Evolutionary conservation across 2,329 filamentous ascomycete genomes (phyloP), one percentile per base, ranked within the genome.

Genomic region (Sporothrix euskadiensis): DNA sequence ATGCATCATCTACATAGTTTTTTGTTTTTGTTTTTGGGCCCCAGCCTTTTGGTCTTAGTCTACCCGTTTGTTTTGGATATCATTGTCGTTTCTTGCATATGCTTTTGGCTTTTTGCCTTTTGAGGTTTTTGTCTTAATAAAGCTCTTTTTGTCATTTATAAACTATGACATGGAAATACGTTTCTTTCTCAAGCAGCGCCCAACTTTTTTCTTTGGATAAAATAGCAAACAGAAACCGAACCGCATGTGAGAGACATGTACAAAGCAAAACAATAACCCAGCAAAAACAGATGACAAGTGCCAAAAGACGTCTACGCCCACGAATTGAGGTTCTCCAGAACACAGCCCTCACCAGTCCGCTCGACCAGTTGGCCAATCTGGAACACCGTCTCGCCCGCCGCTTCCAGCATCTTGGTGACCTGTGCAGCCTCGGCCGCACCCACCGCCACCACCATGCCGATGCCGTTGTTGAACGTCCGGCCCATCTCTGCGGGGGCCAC

Each of bases 371-470:
- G 87, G 19, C 95, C 96, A 75, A 98, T 89, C 35, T 84, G 86
- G 80, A 88, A 94, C 3, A 97, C 93, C 74, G 85, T 90, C 86
- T 98, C 94, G 19, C 93, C 93, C 63, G 88, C 86, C 35, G 84
- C 85, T 78, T 89, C 85, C 30, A 98, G 84, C 61, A 88, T 83
- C 71, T 84, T 82, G 26, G 85, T 84, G 1, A 93, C 90, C 52
- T 86, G 84, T 6, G 88, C 86, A 1, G 86, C 92, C 77, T 92
- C 87, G 47, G 84, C 86, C 1, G 98, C 93, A 5, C 94, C 93
- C 41, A 94, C 85, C 6, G 98, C 92, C 2, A 98, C 93, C 5
- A 94, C 94, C 94, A 99, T 98, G 65, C 96, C 96, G 61, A 99
- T 84, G 69, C 96, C 96, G 8, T 92, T 94, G 84, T 99, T 99